Base-by-base conservation (phyloP, 305 asterid genomes). In the Lippia alba region DNA sequence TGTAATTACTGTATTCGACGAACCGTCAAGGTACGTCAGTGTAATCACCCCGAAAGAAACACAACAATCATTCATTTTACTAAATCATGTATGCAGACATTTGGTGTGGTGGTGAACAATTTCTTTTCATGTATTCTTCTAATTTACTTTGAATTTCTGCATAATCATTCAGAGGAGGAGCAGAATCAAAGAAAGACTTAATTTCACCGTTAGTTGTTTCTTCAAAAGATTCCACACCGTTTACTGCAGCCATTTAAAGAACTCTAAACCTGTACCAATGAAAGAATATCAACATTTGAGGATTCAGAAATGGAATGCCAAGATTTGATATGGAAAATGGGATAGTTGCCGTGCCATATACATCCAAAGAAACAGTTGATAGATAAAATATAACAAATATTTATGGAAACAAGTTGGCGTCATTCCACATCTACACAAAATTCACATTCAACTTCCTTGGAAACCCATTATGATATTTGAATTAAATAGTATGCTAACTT, bases 111-210 rank as follows among this genome's bases (percentile, higher is more conserved):
- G 64, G 49, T 34, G 77, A 81, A 63, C 49, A 67, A 64, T 73
- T 81, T 33, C 61, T 80, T 15, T 55, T 58, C 2, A 83, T 49
- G 71, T 91, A 89, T 62, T 82, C 95, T 66, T 85, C 78, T 18
- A 89, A 33, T 66, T 79, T 85, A 54, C 64, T 75, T 71, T 78
- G 84, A 82, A 84, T 82, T 60, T 85, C 87, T 36, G 76, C 82
- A 53, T 64, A 84, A 79, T 87, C 87, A 79, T 83, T 87, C 50
- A 94, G 80, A 57, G 97, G 84, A 65, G 99, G 97, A 48, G 97
- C 90, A 33, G 96, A 88, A 62, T 84, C 86, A 76, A 91, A 91
- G 90, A 91, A 94, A 32, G 85, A 78, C 61, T 83, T 77, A 61
- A 87, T 69, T 61, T 90, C 91, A 11, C 74, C 78, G 58, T 59